phyloP scores from a whole-genome alignment of 768 basidiomycete genomes.

The Clitopilus hobsonii region DNA sequence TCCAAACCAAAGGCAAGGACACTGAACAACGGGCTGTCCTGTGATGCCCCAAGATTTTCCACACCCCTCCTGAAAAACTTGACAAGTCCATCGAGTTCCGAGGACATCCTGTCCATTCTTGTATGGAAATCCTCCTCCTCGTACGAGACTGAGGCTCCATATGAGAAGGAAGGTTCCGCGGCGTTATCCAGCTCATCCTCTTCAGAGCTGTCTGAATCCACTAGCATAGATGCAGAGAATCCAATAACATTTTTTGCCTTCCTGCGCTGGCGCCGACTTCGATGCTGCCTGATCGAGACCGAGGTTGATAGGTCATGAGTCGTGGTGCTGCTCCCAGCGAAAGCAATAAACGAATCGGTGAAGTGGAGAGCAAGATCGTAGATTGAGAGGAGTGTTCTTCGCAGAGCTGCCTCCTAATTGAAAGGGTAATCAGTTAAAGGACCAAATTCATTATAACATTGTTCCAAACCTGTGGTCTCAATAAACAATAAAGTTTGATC shows the following conservation, averaged over 20 bases:
- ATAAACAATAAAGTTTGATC: slow-evolving; percentile 57
- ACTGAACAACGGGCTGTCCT: slow-evolving; percentile 60
- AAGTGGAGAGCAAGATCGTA: slow-evolving; percentile 75
- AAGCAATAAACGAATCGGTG: slow-evolving; percentile 54
- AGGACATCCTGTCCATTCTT: slow-evolving; percentile 58
- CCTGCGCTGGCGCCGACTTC: slow-evolving; percentile 54
- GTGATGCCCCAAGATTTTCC: slow-evolving; percentile 60
- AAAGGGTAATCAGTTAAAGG: too few relatives aligned
- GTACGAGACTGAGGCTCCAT: slow-evolving; percentile 28
- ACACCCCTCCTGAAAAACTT: slow-evolving; percentile 64
- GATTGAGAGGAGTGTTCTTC: slow-evolving; percentile 61
- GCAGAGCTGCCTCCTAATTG: slow-evolving; percentile 55
- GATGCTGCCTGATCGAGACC: slow-evolving; percentile 51
- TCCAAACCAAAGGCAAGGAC: slow-evolving; percentile 73
- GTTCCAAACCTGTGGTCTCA: slow-evolving; percentile 61
- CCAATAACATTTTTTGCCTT: slow-evolving; percentile 57
- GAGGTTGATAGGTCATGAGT: slow-evolving; percentile 56
- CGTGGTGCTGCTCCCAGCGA: slow-evolving; percentile 53
- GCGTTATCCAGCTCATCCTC: slow-evolving; percentile 21
- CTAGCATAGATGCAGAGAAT: slow-evolving; percentile 40
- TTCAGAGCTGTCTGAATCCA: slow-evolving; percentile 34
- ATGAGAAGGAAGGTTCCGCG: slow-evolving; percentile 35
- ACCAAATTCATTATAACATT: too few relatives aligned
- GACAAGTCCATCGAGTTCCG: slow-evolving; percentile 68
- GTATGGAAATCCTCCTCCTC: slow-evolving; percentile 44